phyloP scores from a whole-genome alignment of 352 stramenopile species.

The Phytophthora crassamura region DNA sequence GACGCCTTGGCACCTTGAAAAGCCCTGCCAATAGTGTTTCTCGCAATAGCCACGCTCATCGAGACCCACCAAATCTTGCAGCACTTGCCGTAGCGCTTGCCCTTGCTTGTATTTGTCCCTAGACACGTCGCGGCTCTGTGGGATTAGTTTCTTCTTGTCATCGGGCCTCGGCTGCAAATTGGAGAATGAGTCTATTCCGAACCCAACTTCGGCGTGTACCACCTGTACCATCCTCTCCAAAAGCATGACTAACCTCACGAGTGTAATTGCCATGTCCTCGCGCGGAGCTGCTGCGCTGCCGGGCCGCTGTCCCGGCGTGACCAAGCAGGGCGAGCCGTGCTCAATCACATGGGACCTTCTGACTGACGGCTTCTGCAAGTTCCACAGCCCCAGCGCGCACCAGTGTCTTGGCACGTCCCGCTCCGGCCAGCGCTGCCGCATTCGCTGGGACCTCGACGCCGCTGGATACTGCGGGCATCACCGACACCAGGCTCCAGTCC shows the following conservation, averaged over 20 bases:
- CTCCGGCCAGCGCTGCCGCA: constrained; percentile 29
- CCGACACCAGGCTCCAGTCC: constrained; percentile 4
- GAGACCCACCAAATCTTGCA: constrained; percentile 25
- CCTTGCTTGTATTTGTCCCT: too few species aligned
- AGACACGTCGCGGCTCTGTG: too few species aligned
- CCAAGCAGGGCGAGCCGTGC: constrained; percentile 29
- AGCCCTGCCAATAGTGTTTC: constrained; percentile 9
- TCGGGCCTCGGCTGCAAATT: neutral
- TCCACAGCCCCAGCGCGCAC: constrained; percentile 21
- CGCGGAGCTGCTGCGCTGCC: too few species aligned
- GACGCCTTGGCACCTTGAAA: constrained; percentile 24
- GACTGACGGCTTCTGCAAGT: constrained; percentile 35
- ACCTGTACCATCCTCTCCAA: neutral
- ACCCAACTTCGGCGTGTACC: neutral
- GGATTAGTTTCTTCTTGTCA: too few species aligned
- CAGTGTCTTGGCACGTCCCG: constrained; percentile 35
- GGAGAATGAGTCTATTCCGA: neutral
- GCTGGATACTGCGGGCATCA: constrained; percentile 29
- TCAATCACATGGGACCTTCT: constrained; percentile 23
- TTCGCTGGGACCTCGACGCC: constrained; percentile 32
- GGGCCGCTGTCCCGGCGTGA: constrained; percentile 27
- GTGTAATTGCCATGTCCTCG: constrained; percentile 1
- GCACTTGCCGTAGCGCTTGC: neutral
- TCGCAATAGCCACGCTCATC: constrained; percentile 20
- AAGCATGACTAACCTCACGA: neutral